These are phyloP conservation scores for Erysiphe pulchra DNA, from an alignment of 2,329 filamentous ascomycete genomes.

Conservation along the genomic window DNA sequence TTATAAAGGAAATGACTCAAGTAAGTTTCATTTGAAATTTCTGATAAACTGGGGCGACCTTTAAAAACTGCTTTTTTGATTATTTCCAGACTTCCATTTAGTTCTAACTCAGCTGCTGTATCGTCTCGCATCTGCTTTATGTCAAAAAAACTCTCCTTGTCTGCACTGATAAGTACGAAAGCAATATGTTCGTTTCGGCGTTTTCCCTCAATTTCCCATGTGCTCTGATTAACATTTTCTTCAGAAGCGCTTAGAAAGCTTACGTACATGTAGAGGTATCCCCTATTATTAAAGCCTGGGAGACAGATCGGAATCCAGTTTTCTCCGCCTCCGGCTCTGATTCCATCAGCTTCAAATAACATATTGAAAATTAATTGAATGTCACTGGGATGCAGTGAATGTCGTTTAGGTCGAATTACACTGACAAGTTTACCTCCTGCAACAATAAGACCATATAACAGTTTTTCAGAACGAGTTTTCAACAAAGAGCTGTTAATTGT, in stretches of 20 bases:
- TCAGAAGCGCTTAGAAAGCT: conserved; percentile 53
- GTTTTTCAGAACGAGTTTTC: conserved; percentile 46
- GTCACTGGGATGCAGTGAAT: conserved; percentile 86
- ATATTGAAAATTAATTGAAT: conserved; percentile 96
- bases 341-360: conserved; percentile 84
- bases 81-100: conserved; percentile 46
- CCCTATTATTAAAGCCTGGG: conserved; percentile 88
- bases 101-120: conserved; percentile 41
- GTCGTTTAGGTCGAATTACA: conserved; percentile 78
- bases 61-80: conserved; percentile 45
- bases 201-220: conserved; percentile 14
- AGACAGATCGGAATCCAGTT: conserved; percentile 95
- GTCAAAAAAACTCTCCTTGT: conserved; percentile 83
- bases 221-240: conserved; percentile 14
- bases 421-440: conserved; percentile 83
- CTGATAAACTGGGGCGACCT: conserved; percentile 44
- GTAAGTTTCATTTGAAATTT: conserved; percentile 56
- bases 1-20: conserved; percentile 92
- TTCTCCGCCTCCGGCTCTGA: conserved; percentile 80
- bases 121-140: conserved; percentile 48
- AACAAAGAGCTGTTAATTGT: conserved; percentile 71
- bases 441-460: conserved; percentile 83
- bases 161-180: conserved; percentile 71
- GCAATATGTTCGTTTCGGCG: conserved; percentile 57
- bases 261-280: conserved; percentile 97